Evolutionary conservation across 2,329 filamentous ascomycete genomes (phyloP).

Genomic region (Penicillium aurantiogriseum): DNA sequence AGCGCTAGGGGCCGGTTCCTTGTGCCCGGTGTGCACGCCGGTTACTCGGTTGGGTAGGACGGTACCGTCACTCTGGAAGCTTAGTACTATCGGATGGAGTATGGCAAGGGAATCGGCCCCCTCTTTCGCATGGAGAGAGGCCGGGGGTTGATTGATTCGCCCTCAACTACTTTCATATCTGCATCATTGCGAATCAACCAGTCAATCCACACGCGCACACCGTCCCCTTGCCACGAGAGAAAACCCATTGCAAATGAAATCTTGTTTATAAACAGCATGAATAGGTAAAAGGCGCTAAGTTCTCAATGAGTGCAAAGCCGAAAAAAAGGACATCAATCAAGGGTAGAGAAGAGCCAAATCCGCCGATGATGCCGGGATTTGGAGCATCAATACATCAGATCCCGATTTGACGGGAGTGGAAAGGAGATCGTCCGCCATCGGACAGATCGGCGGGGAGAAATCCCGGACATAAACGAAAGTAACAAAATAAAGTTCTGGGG

Average conservation of each 20-base stretch:
- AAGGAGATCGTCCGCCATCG: neutral
- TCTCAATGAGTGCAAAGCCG: slow-evolving; percentile 9
- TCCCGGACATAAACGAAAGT: neutral
- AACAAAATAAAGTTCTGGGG: neutral
- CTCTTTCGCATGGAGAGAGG: neutral
- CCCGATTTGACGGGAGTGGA: neutral
- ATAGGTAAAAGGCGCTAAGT: slow-evolving; percentile 10
- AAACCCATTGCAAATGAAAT: neutral
- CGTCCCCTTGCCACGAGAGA: neutral
- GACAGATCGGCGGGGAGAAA: neutral
- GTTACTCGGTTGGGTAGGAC: neutral
- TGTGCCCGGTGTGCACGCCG: neutral
- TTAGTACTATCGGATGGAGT: neutral
- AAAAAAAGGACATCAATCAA: slow-evolving; percentile 1
- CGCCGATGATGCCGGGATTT: neutral
- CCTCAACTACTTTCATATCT: neutral
- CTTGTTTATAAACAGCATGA: slow-evolving; percentile 9
- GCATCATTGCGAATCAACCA: neutral
- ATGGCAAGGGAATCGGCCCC: neutral
- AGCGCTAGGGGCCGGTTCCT: neutral
- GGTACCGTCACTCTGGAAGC: no score
- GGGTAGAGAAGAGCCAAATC: neutral
- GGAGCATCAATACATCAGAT: neutral
- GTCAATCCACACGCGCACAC: neutral
- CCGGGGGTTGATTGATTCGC: neutral